Percentiles rank a stretch among this genome's conserved stretches.
These are phyloP conservation scores for Pestalotiopsis sp. DNA, from an alignment of 2,329 filamentous ascomycete species.

Conservation along the genomic window DNA sequence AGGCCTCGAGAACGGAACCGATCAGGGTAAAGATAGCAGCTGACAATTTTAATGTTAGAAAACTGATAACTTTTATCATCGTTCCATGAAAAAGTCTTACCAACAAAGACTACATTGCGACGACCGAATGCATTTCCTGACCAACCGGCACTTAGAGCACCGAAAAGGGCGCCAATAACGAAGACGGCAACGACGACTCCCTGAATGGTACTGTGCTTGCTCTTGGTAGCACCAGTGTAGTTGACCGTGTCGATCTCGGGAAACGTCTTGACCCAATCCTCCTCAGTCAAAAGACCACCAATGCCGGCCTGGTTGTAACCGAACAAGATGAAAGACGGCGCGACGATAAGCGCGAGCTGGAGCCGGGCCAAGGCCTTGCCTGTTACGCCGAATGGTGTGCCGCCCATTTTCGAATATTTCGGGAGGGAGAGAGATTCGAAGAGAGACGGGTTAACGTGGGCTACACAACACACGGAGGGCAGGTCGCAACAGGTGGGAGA, in stretches of 20 bases:
- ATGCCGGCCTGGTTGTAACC: conserved; percentile 42
- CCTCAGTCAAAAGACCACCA: conserved; percentile 34
- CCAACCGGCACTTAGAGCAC: conserved; percentile 33
- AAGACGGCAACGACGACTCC: conserved; percentile 38
- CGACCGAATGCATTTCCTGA: conserved; percentile 41
- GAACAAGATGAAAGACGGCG: conserved; percentile 42
- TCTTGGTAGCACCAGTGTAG: conserved; percentile 28
- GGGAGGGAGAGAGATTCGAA: neutral
- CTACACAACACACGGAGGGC: too few species aligned
- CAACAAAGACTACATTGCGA: conserved; percentile 39
- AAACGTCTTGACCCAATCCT: conserved; percentile 36
- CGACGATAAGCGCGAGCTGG: conserved; percentile 43
- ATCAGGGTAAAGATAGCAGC: conserved; percentile 39
- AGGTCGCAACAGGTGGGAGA: neutral
- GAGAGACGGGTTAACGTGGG: neutral
- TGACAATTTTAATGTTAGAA: neutral
- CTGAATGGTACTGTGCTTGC: conserved; percentile 35
- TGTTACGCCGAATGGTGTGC: conserved; percentile 31
- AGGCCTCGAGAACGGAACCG: conserved; percentile 40
- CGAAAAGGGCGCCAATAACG: conserved; percentile 36
- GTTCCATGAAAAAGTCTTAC: neutral
- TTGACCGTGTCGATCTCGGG: conserved; percentile 39
- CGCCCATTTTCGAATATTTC: neutral
- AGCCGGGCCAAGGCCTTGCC: conserved; percentile 35
- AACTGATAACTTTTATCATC: too few species aligned